Evolutionary conservation across 83 land plant genomes (phyloP).

Genomic region (Diphasiastrum complanatum): DNA sequence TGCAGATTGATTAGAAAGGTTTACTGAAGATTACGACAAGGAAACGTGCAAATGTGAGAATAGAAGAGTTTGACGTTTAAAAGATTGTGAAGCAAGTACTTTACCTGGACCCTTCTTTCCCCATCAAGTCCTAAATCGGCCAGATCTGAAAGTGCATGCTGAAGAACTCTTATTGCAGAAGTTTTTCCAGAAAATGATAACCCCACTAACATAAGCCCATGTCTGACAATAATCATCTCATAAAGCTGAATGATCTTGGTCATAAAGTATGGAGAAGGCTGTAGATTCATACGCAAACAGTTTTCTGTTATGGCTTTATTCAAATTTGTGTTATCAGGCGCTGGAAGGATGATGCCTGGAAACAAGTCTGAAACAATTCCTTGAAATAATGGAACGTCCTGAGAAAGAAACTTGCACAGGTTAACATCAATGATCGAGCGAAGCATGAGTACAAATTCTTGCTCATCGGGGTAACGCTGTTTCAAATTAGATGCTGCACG

Average conservation of each 20-base stretch:
- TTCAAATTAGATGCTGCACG: constrained; percentile 42
- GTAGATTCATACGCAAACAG: constrained; percentile 30
- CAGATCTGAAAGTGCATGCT: constrained; percentile 34
- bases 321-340: constrained; percentile 34
- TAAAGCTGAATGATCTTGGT: constrained; percentile 41
- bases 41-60: neutral
- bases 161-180: constrained; percentile 34
- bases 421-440: constrained; percentile 43
- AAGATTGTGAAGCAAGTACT: too few species aligned
- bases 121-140: constrained; percentile 29
- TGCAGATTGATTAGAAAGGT: too few species aligned
- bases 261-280: constrained; percentile 33
- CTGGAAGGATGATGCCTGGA: constrained; percentile 43
- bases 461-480: constrained; percentile 39
- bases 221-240: constrained; percentile 45
- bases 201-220: constrained; percentile 41
- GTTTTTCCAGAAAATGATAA: constrained; percentile 42
- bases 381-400: constrained; percentile 41
- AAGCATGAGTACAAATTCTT: constrained; percentile 39
- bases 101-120: constrained; percentile 36
- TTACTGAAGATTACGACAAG: too few species aligned
- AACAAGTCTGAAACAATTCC: constrained; percentile 42
- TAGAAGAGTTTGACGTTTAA: too few species aligned
- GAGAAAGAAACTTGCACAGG: constrained; percentile 40
- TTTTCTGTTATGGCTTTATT: constrained; percentile 32